These are phyloP conservation scores for Trichoderma cornu-damae DNA, from an alignment of 2,329 filamentous ascomycete genomes.

Conservation along the genomic window DNA sequence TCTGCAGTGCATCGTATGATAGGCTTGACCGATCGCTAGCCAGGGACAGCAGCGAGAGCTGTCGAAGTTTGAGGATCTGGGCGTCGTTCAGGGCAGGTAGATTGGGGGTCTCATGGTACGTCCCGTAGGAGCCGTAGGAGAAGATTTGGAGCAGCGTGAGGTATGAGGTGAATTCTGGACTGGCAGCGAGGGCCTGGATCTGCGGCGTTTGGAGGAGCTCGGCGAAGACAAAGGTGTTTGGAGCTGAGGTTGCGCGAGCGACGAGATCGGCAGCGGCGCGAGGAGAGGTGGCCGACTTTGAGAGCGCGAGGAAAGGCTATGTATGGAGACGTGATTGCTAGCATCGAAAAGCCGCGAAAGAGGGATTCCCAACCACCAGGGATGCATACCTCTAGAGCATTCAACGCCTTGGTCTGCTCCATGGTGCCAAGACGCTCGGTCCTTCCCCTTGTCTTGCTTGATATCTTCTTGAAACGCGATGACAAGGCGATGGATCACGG, in stretches of 20 bases:
- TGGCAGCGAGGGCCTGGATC: slow-evolving; percentile 65
- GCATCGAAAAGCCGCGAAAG: background rate
- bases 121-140: slow-evolving; percentile 81
- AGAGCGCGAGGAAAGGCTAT: slow-evolving; percentile 84
- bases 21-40: slow-evolving; percentile 63
- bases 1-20: slow-evolving; percentile 65
- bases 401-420: slow-evolving; percentile 67
- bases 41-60: slow-evolving; percentile 82
- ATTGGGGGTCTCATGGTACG: slow-evolving; percentile 51
- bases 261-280: slow-evolving; percentile 82
- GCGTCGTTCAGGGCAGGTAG: slow-evolving; percentile 67
- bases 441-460: background rate
- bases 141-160: slow-evolving; percentile 79
- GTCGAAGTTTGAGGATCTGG: slow-evolving; percentile 80
- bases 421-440: slow-evolving; percentile 40
- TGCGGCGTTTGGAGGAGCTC: slow-evolving; percentile 81
- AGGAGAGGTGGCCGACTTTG: slow-evolving; percentile 77
- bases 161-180: slow-evolving; percentile 56
- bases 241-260: slow-evolving; percentile 79
- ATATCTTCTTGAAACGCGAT: background rate
- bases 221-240: slow-evolving; percentile 87
- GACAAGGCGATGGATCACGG: background rate
- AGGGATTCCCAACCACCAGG: background rate
- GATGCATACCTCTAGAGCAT: slow-evolving; percentile 54
- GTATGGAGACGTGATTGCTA: slow-evolving; percentile 41